Evolutionary conservation across 225 moss, liverwort and hornwort genomes (phyloP), one percentile per base, ranked within the genome.

Genomic region (Takakia lepidozioides): DNA sequence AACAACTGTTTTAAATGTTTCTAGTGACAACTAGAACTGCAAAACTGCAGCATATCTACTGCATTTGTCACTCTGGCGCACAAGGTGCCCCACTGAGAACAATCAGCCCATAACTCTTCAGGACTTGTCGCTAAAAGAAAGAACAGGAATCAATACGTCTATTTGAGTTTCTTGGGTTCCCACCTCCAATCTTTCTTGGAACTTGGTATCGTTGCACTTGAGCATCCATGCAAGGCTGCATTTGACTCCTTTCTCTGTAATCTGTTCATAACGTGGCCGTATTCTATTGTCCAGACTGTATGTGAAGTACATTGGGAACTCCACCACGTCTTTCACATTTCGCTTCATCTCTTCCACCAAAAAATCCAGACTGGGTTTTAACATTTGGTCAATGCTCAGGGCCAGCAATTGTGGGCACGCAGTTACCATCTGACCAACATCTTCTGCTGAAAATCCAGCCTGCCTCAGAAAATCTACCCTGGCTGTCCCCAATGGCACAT

Each of bases 151-250:
- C n/a, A n/a, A n/a, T n/a, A n/a, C n/a, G n/a, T n/a, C n/a, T n/a
- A n/a, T n/a, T n/a, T n/a, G n/a, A n/a, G n/a, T n/a, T n/a, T n/a
- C n/a, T n/a, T n/a, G n/a, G n/a, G n/a, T n/a, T n/a, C n/a, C n/a
- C n/a, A n/a, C n/a, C n/a, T n/a, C n/a, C n/a, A 91, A 32, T 28
- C 78, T 65, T 46, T 81, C 72, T 42, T 73, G 48, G 38, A 91
- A 91, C 39, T 70, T 78, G 4, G 64, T 59, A 34, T 86, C 81
- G 43, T 72, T 60, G 52, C 90, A 91, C 44, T 78, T 81, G 41
- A 91, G 73, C 51, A 91, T 83, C 90, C 90, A 91, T 1, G 68
- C 62, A 77, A 91, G 70, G 75, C 90, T 86, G 61, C 81, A 81
- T 17, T 73, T 54, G 9, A 78, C 61, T 27, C 63, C 70, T 64